Base-by-base conservation (phyloP, 2,329 filamentous ascomycete species). In the Dothideomycetes sp. region DNA sequence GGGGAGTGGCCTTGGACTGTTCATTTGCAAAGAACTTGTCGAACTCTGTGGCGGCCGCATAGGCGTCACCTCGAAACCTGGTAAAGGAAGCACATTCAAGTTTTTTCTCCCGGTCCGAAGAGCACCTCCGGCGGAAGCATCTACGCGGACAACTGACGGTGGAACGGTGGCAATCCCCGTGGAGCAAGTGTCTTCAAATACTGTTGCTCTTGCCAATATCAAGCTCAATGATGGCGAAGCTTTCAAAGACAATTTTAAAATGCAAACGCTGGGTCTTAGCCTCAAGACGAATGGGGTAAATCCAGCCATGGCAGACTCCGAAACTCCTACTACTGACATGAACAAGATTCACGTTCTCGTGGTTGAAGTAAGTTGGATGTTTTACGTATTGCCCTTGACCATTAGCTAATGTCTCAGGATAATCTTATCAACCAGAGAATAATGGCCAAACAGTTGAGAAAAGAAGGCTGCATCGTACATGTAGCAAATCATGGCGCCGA, bases 11-110 rank as follows among this genome's bases (percentile, higher is more conserved):
- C 64, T 84, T 1, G 79, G 79, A 0, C 62, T 84, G 0, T 83
- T 81, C 52, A 82, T 83, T 41, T 79, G 74, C 32, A 68, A 77
- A n/a, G 68, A 75, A 22, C 64, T 84, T 9, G 77, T 77, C 2
- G 79, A 83, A 52, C 63, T 83, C 19, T 78, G 81, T 45, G 76
- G 77, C 14, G 79, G 79, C 2, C 70, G 76, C 31, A 81, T 84
- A 19, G 79, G 78, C 1, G 73, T 82, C 8, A 62, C 65, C 3
- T 79, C 75, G 0, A 54, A 65, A 34, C 36, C 36, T 5, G 75
- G 72, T n/a, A 55, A 68, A 10, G 77, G 77, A 31, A 79, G 74
- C 52, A 77, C 70, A 3, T 81, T 81, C 56, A 73, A 70, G 33
- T 81, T 82, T 51, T 81, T 79, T 51, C 66, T 81, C 53, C 74